Base-by-base conservation (phyloP, 2,329 filamentous ascomycete genomes). In the Fusarium decemcellulare region DNA sequence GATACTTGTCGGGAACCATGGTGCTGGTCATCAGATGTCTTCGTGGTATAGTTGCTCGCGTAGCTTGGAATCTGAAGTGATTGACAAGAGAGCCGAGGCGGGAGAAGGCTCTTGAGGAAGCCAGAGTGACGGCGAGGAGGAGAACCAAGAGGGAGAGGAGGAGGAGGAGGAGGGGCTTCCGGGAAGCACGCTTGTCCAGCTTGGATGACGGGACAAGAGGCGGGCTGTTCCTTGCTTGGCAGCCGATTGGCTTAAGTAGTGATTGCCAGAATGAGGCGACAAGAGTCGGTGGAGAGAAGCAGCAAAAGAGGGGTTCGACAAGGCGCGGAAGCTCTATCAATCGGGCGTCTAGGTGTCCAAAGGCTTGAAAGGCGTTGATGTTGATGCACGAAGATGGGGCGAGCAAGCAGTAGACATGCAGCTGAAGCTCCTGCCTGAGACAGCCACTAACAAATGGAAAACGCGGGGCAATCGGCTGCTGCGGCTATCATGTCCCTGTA, bases 1-100 rank as follows among this genome's bases (percentile, higher is more conserved):
- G 87, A 81, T 92, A 93, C 80, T 90, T 88, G 70, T 86, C 81
- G 64, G 88, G 86, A 70, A 88, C 89, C 91, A 93, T 93, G 76
- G 80, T 86, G 78, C 81, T 86, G 70, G 85, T 90, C 69, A 77
- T 80, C 72, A 81, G 77, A 64, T 78, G 76, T 70, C 76, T 81
- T 75, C 76, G 59, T 63, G 67, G 59, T 62, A 72, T 59, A 61
- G 73, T 62, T 72, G 75, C 63, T 79, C 72, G 59, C 71, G 59
- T 62, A 74, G 73, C 59, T 71, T 79, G 72, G 76, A 81, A 76
- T 67, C 83, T 84, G 65, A 92, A 76, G 71, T 90, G 88, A 74
- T 82, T 83, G 63, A 89, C 83, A 71, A 92, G 78, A 59, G 85
- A 84, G 67, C 84, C 83, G 71, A 93, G 82, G 75, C 91, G 88